Base-by-base conservation (phyloP, 805 yeast genomes). In the Teunomyces funiuensis region DNA sequence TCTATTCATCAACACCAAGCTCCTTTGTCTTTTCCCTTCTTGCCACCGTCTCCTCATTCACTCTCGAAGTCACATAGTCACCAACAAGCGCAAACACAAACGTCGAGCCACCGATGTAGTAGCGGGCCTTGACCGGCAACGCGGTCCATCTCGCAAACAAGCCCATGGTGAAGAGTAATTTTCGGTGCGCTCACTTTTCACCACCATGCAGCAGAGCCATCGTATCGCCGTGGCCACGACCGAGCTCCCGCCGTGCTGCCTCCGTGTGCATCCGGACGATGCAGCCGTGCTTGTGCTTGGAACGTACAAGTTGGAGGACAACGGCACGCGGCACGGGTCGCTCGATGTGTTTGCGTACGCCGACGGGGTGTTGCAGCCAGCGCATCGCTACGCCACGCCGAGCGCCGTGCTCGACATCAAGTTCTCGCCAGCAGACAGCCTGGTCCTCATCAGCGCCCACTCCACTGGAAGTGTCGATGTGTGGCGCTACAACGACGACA, bases 371-470 rank as follows among this genome's bases (percentile, higher is more conserved):
- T 28, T 37, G 9, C 28, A 37, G 13, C 44, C 68, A 29, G n/a
- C 65, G 0, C 36, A 49, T 2, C 52, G 66, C 1, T 46, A 49
- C 19, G 52, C 61, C 1, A 74, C 84, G 0, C 62, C 66, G 25
- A 74, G 82, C 40, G 91, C 98, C 0, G 73, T 93, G 11, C 61
- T 93, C 33, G 99, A 93, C 57, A 51, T 91, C 31, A 86, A 88
- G 49, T 62, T 86, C 40, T 71, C 74, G 18, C 87, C 89, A 0
- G 66, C 65, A 33, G 80, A 82, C 48, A 57, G 64, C 8, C 46
- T 66, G 3, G 29, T 74, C 6, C 50, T 88, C 3, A 71, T 74
- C 2, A 73, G 87, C 2, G 89, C 82, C 0, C 96, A 90, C 55
- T 87, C 96, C 0, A 85, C 88, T 0, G 98, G 98, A 2, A 74